Evolutionary conservation across 2,329 filamentous ascomycete species (phyloP), one percentile per base, ranked within the genome.

Genomic region (Colletotrichum gloeosporioides): DNA sequence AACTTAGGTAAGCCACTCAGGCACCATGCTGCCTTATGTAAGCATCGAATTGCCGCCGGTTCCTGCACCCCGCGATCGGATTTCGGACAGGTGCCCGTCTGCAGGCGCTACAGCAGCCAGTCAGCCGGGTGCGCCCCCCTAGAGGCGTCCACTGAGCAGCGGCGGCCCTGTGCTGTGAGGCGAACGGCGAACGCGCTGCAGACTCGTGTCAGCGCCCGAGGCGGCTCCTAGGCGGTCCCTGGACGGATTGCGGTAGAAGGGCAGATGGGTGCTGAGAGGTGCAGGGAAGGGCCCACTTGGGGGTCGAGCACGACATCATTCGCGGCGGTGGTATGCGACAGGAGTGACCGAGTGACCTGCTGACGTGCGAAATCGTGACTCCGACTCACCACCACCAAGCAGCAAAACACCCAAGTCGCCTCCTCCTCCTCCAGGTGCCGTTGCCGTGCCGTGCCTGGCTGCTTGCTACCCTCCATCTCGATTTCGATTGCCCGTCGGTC

Each of bases 351-450:
- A 55, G 31, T 39, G 75, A 49, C 72, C 75, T 71, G 66, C 75
- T 77, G 75, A 77, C 75, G 72, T 77, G 75, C 71, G 75, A 77
- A 76, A 59, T 73, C 70, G 70, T 73, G 74, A 76, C 74, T 61
- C 53, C 32, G 57, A 32, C 55, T 57, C 34, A 53, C 53, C 71
- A 64, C 59, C 27, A 25, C 8, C 25, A 27, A 25, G 55, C 55
- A 27, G 55, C 25, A 59, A 44, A 44, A 44, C 39, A 44, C 18
- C 39, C 16, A 44, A 49, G 44, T 49, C 44, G 44, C n/a, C 44
- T 49, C 44, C 44, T 53, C 44, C n/a, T 49, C n/a, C 6, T 59
- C 4, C 10, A 63, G n/a, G n/a, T 32, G 31, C 32, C 27, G 36
- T 18, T 39, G 0, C 16, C n/a, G 13, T 32, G 31, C 32, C n/a